phyloP scores from a whole-genome alignment of 148 eudicot genomes.

The Oxyria digyna region DNA sequence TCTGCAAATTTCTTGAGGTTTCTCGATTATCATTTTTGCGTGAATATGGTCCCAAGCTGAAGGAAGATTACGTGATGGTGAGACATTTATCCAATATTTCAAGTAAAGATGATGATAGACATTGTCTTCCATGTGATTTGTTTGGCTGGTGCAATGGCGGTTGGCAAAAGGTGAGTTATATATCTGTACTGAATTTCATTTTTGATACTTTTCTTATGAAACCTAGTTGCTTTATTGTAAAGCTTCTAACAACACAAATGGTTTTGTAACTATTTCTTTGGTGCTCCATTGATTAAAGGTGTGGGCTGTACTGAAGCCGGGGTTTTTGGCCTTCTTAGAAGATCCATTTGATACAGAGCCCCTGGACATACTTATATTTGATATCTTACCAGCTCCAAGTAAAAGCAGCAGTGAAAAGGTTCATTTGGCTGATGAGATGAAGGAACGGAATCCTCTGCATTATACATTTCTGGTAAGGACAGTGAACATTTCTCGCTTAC shows the following conservation, averaged over 20 bases:
- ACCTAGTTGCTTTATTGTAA: background rate
- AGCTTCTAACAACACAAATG: background rate
- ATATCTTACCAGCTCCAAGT: conserved; percentile 68
- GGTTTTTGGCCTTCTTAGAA: conserved; percentile 86
- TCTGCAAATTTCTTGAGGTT: conserved; percentile 42
- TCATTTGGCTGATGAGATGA: conserved; percentile 66
- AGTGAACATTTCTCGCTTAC: background rate
- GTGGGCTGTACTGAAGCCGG: conserved; percentile 87
- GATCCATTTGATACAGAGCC: conserved; percentile 70
- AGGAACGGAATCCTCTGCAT: conserved; percentile 70
- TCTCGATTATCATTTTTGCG: conserved; percentile 30
- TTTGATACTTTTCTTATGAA: background rate
- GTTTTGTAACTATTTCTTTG: background rate
- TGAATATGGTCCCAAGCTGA: conserved; percentile 44
- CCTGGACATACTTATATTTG: conserved; percentile 82
- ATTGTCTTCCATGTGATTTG: conserved; percentile 28
- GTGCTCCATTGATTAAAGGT: conserved; percentile 17
- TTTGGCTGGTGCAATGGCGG: conserved; percentile 24
- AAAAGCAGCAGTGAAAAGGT: conserved; percentile 55
- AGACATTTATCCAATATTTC: conserved; percentile 21
- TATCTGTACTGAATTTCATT: background rate
- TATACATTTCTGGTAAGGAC: conserved; percentile 50
- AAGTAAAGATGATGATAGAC: conserved; percentile 22
- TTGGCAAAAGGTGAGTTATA: conserved; percentile 32
- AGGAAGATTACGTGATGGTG: conserved; percentile 36